Conservation (phyloP, 2,329 filamentous ascomycete genomes). For the Sarocladium brachiariae region DNA sequence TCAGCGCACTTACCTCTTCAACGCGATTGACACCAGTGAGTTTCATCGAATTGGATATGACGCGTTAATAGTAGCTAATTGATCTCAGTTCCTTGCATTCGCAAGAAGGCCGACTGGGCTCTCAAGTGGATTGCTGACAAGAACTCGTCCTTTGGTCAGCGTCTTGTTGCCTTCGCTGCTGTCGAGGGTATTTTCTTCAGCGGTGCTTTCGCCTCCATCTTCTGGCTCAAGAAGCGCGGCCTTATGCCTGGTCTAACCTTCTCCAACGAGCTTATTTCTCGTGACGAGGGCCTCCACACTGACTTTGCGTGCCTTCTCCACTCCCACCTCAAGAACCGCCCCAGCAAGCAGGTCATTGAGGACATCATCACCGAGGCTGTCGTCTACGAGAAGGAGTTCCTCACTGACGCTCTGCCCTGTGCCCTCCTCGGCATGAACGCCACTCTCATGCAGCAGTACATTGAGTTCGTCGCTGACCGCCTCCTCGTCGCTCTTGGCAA, state of each 20-base stretch:
- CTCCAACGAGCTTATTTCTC: conserved; percentile 99
- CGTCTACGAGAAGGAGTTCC: conserved; percentile 91
- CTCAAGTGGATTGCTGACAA: conserved; percentile 90
- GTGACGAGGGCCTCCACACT: conserved; percentile 98
- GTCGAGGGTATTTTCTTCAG: conserved; percentile 99
- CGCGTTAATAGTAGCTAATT: conserved; percentile 17
- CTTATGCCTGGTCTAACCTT: conserved; percentile 98
- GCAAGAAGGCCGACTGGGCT: conserved; percentile 98
- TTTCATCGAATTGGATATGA: too few relatives aligned
- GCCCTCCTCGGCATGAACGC: conserved; percentile 97
- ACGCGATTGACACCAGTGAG: conserved; percentile 92
- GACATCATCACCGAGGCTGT: conserved; percentile 94
- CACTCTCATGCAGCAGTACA: conserved; percentile 98
- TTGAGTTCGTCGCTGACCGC: conserved; percentile 97
- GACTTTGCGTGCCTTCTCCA: conserved; percentile 97
- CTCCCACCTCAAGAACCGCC: conserved; percentile 93
- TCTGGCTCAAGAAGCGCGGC: conserved; percentile 99
- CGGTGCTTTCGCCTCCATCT: conserved; percentile 96
- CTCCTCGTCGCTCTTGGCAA: conserved; percentile 90
- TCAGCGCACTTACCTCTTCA: conserved; percentile 91
- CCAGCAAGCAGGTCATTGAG: conserved; percentile 71
- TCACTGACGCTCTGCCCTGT: conserved; percentile 89
- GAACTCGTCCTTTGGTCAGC: conserved; percentile 89
- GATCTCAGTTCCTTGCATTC: conserved; percentile 76
- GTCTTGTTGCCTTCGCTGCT: conserved; percentile 91